Evolutionary conservation across 345 rosid genomes (phyloP), one percentile per base, ranked within the genome.

Genomic region (Fremontodendron californicum): DNA sequence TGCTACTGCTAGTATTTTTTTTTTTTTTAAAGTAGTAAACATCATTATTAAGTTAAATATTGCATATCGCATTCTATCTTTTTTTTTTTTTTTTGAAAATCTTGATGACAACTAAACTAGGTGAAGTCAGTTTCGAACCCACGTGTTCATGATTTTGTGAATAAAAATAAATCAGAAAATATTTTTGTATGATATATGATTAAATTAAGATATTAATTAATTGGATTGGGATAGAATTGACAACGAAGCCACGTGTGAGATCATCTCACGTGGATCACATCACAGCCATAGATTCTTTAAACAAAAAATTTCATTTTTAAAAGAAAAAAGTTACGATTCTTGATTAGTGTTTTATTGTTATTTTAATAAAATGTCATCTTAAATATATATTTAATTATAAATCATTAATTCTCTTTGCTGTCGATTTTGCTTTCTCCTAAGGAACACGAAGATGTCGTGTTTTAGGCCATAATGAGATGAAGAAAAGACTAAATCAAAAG

Each of bases 211-310:
- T n/a, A n/a, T 27, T 19, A 10, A 66, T 4, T 31, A 54, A 13
- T 2, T 40, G 43, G 51, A 40, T 40, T 10, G 37, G 6, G 52
- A 35, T 23, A 29, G 10, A 68, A 68, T 18, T 72, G 78, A 84
- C 84, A 84, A 9, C 78, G 43, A 73, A 67, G 80, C 84, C 86
- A 81, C 84, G 80, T 73, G 82, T 45, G 73, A 40, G 9, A 49
- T 12, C 39, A 3, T 37, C 37, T 61, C 57, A 78, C 84, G 82
- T 78, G 86, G 78, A 78, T 70, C 48, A 18, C 4, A 68, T 54
- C 79, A 5, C 49, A 70, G 54, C 84, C 76, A 43, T 43, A 72
- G 60, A 78, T 42, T 67, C 73, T 60, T 70, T 40, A 2, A 73
- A 55, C 49, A 57, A 52, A 13, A 13, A 21, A n/a, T 55, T 19